Base-by-base conservation (phyloP, 2,329 filamentous ascomycete genomes). In the Fusarium liriodendri region DNA sequence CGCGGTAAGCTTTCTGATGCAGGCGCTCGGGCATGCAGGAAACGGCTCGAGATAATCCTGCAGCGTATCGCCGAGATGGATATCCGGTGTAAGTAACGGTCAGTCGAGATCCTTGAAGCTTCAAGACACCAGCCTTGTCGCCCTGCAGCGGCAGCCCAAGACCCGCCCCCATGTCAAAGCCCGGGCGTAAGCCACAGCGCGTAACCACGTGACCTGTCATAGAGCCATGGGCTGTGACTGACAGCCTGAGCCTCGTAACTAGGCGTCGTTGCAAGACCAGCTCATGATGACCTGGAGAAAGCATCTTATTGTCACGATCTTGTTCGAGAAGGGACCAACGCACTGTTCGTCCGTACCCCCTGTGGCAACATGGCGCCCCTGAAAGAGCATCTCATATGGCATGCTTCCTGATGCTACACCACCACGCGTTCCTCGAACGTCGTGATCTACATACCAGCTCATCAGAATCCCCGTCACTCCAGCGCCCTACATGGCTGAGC, bases 171-270 rank as follows among this genome's bases (percentile, higher is more conserved):
- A 71, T 54, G 22, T 54, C 58, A 32, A 35, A 38, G 54, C 35
- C 42, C 8, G 60, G 62, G 62, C 62, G 63, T 42, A 76, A 78
- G 71, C 72, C 78, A 78, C 75, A 75, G 72, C 72, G 72, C 69
- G 59, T 60, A 61, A 10, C 55, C 77, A 80, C 78, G 77, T 79
- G 78, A 80, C 57, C 40, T 38, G 54, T 38, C 42, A 35, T 22
- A 18, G 22, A 38, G 25, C 42, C 45, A 54, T 3, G 33, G 14
- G 14, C 7, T 52, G 9, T 11, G 27, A 13, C 25, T 58, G 55
- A 27, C 22, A 58, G 54, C 20, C 55, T 22, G 20, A 37, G 29
- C 22, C 33, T n/a, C n/a, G 40, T 32, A 25, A 32, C 38, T 50
- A 16, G 42, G 37, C 9, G 18, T 40, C 18, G 9, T 11, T 11